Evolutionary conservation across 1,139 yeast genomes (phyloP), one percentile per base, ranked within the genome.

Genomic region (Debaryomyces sp.): DNA sequence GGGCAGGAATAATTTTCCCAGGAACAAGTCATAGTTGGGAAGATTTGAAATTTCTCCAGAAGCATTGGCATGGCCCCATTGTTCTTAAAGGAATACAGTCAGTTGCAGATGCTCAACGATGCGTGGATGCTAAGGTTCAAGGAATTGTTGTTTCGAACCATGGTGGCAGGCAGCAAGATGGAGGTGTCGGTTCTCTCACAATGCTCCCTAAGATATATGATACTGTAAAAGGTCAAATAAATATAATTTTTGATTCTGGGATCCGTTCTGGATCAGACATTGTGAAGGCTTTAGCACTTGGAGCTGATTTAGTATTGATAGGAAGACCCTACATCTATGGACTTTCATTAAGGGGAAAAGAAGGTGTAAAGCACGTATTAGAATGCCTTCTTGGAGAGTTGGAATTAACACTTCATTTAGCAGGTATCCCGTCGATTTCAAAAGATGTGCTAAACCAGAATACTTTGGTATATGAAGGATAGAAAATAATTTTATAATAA

Each of bases 61-160:
- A 34, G 33, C 39, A 42, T 24, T 42, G 45, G 45, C 41, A 42
- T 22, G 45, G 45, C 6, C 63, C 63, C 2, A 68, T 77, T 39
- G 58, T 75, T 15, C 66, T 79, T 50, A 77, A 77, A 54, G 82
- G 82, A 10, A 61, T 77, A 10, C 80, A 74, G 51, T 61, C 73
- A 10, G 71, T 66, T 34, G 80, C 75, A 48, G 82, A 78, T 52
- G 74, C 75, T 12, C 58, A 71, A 17, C 56, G 60, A 45, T 81
- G 81, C 0, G 66, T 71, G 1, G 68, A 70, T 46, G 56, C 67
- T 47, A 71, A 73, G 8, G 69, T 74, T 34, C 68, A 70, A 24
- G 82, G 79, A 9, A 71, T 75, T 17, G 67, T 77, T 7, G 60
- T 77, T 17, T 76, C 81, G 7, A 77, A 77, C 54, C 81, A 77